phyloP scores from a whole-genome alignment of 192 early-diverging fungal genomes.

The Gaertneriomyces sp. region DNA sequence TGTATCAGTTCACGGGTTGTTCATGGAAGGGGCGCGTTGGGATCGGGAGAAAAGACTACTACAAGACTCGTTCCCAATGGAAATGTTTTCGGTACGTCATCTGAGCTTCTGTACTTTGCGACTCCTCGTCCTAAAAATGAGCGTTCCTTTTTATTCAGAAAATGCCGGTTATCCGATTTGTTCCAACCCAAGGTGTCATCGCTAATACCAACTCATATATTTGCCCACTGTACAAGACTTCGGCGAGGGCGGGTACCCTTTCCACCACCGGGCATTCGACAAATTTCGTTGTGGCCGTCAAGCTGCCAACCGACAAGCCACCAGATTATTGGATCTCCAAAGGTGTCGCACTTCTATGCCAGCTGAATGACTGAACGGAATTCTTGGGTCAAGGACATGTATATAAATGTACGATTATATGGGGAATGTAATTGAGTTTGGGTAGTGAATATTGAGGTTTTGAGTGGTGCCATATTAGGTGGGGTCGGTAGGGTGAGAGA shows the following conservation, averaged over 20 bases:
- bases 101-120: background rate
- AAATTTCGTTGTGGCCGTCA: conserved; percentile 55
- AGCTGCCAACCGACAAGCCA: conserved; percentile 51
- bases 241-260: conserved; percentile 57
- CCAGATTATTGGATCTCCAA: conserved; percentile 61
- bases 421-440: background rate
- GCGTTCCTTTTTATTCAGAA: conserved; percentile 29
- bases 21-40: conserved; percentile 59
- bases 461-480: no score
- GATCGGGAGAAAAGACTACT: conserved; percentile 48
- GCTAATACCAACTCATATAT: conserved; percentile 37
- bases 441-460: no score
- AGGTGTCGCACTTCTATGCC: conserved; percentile 49
- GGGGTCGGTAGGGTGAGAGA: no score
- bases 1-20: conserved; percentile 53
- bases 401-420: background rate
- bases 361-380: conserved; percentile 18
- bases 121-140: background rate
- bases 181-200: conserved; percentile 45
- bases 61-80: conserved; percentile 63
- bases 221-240: conserved; percentile 61
- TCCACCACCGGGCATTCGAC: conserved; percentile 62
- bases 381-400: background rate
- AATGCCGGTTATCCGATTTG: conserved; percentile 57
- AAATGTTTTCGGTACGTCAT: conserved; percentile 58